Evolutionary conservation across 2,329 filamentous ascomycete genomes (phyloP).

Genomic region (Phaeosphaeriaceae sp.): DNA sequence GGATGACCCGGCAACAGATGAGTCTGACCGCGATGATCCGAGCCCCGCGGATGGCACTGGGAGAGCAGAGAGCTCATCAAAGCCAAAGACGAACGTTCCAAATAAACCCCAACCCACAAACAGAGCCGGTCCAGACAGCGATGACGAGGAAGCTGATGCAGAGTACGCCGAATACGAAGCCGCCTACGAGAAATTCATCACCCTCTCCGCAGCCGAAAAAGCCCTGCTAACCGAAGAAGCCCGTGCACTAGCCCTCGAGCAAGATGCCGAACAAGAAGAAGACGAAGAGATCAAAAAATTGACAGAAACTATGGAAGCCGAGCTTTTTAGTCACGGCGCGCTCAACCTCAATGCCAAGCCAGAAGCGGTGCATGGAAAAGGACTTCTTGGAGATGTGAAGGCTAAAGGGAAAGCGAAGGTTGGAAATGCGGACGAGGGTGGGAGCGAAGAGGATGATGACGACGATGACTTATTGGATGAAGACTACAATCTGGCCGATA

Average conservation of each 20-base stretch:
- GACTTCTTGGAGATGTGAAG: conserved; percentile 5
- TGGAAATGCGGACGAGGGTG: conserved; percentile 15
- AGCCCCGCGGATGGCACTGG: background rate
- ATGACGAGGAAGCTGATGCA: conserved; percentile 72
- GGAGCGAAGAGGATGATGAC: conserved; percentile 49
- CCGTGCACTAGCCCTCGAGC: conserved; percentile 46
- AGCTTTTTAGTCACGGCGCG: conserved; percentile 73
- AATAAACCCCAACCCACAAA: conserved; percentile 48
- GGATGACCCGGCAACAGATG: conserved; percentile 45
- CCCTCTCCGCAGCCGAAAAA: conserved; percentile 57
- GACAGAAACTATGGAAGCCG: conserved; percentile 73
- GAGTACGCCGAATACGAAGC: conserved; percentile 76
- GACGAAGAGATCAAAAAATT: conserved; percentile 69
- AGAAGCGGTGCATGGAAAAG: conserved; percentile 16
- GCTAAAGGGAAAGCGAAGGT: conserved; percentile 28
- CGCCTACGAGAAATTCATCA: conserved; percentile 87
- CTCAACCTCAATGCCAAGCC: conserved; percentile 55
- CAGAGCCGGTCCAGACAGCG: conserved; percentile 53
- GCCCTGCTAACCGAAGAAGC: conserved; percentile 42
- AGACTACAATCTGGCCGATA: conserved; percentile 87
- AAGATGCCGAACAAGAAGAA: conserved; percentile 49
- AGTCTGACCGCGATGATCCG: conserved; percentile 50
- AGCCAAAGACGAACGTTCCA: conserved; percentile 66
- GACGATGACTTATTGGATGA: conserved; percentile 68
- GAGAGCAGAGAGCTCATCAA: conserved; percentile 35